Percentiles rank a stretch among this genome's conserved stretches.
These are phyloP conservation scores for Triticum monococcum DNA, from an alignment of 176 grass and related monocot species.

Conservation along the genomic window DNA sequence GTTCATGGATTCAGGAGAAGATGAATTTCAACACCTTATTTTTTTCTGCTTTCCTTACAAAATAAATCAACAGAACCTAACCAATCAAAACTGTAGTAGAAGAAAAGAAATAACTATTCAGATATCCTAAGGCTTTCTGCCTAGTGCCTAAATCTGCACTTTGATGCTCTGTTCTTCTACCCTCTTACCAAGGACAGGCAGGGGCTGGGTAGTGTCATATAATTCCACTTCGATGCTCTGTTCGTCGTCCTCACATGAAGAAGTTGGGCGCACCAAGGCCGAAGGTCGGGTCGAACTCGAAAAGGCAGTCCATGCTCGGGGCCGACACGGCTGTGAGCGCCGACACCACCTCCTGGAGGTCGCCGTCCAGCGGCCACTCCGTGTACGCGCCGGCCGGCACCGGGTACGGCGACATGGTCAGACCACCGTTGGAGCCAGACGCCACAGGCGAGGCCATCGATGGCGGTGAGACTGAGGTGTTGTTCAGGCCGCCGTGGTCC, in stretches of 20 bases:
- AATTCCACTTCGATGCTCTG: background rate
- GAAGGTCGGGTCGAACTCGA: conserved; percentile 41
- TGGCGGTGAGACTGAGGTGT: background rate
- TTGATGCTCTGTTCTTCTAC: no score
- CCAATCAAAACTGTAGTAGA: background rate
- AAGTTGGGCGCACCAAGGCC: background rate
- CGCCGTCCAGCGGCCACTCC: conserved; percentile 25
- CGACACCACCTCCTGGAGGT: conserved; percentile 50
- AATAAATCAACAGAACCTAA: conserved; percentile 18
- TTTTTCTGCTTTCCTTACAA: background rate
- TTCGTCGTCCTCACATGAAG: conserved; percentile 28
- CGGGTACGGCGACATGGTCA: conserved; percentile 28
- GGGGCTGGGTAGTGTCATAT: no score
- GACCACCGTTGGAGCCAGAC: conserved; percentile 48
- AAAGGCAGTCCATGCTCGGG: conserved; percentile 5
- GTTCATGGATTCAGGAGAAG: background rate
- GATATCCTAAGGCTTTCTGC: background rate
- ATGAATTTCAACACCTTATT: background rate
- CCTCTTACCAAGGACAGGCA: no score
- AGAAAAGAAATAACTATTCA: conserved; percentile 18
- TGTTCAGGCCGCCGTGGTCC: background rate
- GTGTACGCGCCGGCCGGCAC: conserved; percentile 13
- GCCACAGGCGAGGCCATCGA: conserved; percentile 50
- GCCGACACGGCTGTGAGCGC: conserved; percentile 27
- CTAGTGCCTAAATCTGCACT: no score